phyloP scores from a whole-genome alignment of 129 eudicot genomes.

The Tagetes patula region DNA sequence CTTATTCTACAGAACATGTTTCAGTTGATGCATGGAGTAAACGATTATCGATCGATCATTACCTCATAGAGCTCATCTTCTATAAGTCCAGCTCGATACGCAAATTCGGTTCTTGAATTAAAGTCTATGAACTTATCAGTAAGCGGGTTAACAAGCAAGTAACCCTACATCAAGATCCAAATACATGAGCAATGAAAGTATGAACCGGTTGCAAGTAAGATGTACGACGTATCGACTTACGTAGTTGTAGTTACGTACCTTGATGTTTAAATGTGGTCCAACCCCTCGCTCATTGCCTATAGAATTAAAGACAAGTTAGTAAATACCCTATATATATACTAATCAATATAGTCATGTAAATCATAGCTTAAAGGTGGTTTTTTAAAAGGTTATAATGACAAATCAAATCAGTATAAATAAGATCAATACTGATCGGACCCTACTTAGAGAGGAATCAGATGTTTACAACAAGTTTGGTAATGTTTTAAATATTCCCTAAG shows the following conservation, averaged over 20 bases:
- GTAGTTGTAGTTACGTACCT: conserved; percentile 26
- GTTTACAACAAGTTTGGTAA: not conserved
- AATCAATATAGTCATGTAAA: no score
- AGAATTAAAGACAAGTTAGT: not conserved
- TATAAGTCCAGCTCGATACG: conserved; percentile 31
- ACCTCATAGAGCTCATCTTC: conserved; percentile 39
- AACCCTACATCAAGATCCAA: conserved; percentile 31
- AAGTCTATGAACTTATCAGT: conserved; percentile 25
- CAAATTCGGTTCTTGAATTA: conserved; percentile 34
- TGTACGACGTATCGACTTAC: not conserved
- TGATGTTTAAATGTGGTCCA: conserved; percentile 30
- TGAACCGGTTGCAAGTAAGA: not conserved
- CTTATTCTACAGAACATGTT: not conserved
- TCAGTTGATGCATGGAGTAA: not conserved
- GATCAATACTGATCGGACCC: no score
- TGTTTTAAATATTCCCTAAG: not conserved
- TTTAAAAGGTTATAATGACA: no score
- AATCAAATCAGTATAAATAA: no score
- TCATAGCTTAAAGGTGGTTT: no score
- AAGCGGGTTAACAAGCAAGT: conserved; percentile 35
- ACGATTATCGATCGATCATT: not conserved
- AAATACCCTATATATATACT: not conserved
- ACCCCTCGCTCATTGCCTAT: conserved; percentile 31
- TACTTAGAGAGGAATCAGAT: no score
- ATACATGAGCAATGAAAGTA: not conserved